Evolutionary conservation across 2,329 filamentous ascomycete genomes (phyloP), one percentile per base, ranked within the genome.

Genomic region (Calonectria hawksworthii): DNA sequence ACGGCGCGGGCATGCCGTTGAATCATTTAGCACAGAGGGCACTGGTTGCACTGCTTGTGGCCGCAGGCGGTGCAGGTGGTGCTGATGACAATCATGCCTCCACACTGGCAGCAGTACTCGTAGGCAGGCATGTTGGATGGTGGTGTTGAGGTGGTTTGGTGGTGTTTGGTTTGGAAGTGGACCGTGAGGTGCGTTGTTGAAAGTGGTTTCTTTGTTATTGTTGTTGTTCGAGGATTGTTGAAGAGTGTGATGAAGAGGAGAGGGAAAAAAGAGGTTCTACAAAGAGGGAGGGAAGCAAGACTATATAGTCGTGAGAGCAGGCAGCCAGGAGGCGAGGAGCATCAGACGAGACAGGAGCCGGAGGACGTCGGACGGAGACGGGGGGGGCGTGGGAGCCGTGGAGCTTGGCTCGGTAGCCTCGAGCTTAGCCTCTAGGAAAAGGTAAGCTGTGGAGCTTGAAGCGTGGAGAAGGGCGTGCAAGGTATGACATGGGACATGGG

Each of bases 1-100:
- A 76, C 72, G 30, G 34, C 41, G n/a, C n/a, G n/a, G 54, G 44
- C 52, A 32, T 51, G 52, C 23, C 63, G 66, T 54, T 50, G 44
- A n/a, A 68, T 28, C 51, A 66, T 79, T 83, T 83, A 85, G 70
- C 80, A 84, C 73, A 80, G 76, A 65, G 85, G 81, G 83, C 89
- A 90, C 73, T 87, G 82, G 74, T 77, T 81, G 87, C 89, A 90
- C 80, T 90, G 87, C 77, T 85, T 83, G 85, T 90, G 89, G 67
- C 85, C 84, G 82, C 89, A 90, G 80, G 85, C 84, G 75, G 83
- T 85, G 86, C 89, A 90, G 68, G 85, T 87, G 82, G 84, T 89
- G 87, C 88, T 90, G 85, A 90, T 90, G 85, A 90, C 89, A 78
- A 90, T 89, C 84, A 90, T 88, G 84, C 86, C 84, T 79, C 87